Evolutionary conservation across 2,329 filamentous ascomycete species (phyloP).

Genomic region (Aschersonia sp.): DNA sequence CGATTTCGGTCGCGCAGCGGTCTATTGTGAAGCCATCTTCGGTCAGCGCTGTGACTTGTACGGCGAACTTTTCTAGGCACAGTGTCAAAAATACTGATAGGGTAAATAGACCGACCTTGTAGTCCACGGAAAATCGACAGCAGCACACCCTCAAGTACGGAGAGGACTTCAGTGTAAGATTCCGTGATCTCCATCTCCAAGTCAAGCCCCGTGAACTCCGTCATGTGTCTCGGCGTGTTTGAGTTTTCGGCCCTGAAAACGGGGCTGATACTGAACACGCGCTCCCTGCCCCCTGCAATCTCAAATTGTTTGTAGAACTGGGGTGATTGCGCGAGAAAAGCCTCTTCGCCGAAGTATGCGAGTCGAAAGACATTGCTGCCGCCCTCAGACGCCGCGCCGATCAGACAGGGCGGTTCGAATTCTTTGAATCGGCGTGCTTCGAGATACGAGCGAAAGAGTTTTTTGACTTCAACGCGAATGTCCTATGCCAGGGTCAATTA

Average conservation of each 20-base stretch:
- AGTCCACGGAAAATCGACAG: conserved; percentile 64
- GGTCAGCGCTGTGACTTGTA: too few relatives aligned
- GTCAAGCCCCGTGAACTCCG: conserved; percentile 79
- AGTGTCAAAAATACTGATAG: too few relatives aligned
- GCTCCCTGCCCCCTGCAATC: conserved; percentile 64
- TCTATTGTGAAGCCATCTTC: conserved; percentile 22
- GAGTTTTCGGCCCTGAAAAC: conserved; percentile 80
- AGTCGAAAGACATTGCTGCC: conserved; percentile 84
- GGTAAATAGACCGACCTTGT: too few relatives aligned
- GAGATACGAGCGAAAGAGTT: conserved; percentile 65
- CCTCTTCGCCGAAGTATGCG: conserved; percentile 76
- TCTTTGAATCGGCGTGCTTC: conserved; percentile 59
- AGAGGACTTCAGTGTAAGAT: conserved; percentile 59
- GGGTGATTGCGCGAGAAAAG: conserved; percentile 66
- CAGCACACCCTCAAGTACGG: conserved; percentile 59
- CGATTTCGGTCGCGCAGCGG: conserved; percentile 56
- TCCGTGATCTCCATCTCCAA: conserved; percentile 79
- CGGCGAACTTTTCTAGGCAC: too few relatives aligned
- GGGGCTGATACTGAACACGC: conserved; percentile 64
- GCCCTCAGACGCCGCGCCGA: conserved; percentile 82
- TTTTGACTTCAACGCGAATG: conserved; percentile 40
- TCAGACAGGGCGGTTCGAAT: conserved; percentile 81
- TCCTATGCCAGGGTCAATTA: conserved; percentile 4
- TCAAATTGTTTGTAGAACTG: conserved; percentile 84
- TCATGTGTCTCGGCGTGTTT: conserved; percentile 75